Evolutionary conservation across 2,329 filamentous ascomycete species (phyloP), one percentile per base, ranked within the genome.

Genomic region (Ascochyta pisi): DNA sequence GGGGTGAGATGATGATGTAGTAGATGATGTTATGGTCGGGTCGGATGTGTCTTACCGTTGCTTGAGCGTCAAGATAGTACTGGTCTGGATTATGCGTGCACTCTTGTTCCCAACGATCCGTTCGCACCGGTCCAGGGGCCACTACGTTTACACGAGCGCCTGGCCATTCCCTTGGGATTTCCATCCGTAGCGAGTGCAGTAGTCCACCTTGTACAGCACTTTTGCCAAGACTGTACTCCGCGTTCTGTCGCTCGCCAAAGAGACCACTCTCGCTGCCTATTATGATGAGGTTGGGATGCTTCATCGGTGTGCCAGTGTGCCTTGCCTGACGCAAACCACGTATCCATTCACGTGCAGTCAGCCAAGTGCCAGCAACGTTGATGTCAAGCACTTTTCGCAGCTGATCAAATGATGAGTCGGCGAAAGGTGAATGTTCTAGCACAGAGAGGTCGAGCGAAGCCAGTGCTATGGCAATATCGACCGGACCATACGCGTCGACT

Each of bases 81-180:
- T 78, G 77, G 23, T 75, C 60, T 5, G 75, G 73, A 56, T 77
- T 75, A 15, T 69, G 66, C 35, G 61, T 67, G 57, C 75, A 77
- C 56, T 81, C 79, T 47, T 77, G 70, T 47, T 62, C 61, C 58
- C 80, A 81, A 42, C 79, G 73, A 10, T 60, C 62, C 15, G 79
- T 82, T 50, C 78, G 73, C 1, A 82, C 79, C 5, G 78, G 70
- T 7, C 79, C 80, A 15, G 80, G 80, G 4, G 79, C 79, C 24
- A 82, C 71, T 8, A 77, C 78, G 62, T 81, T 82, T 22, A 82
- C 76, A 44, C 79, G 73, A 23, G 76, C 73, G n/a, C 65, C 62
- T 23, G 61, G 59, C 54, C 69, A 76, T 22, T 78, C 72, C 54
- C 73, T 69, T 34, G 71, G 70, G 5, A 74, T 76, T 58, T 81